Conservation (phyloP, 2,329 filamentous ascomycete genomes). For the Nemania abortiva region DNA sequence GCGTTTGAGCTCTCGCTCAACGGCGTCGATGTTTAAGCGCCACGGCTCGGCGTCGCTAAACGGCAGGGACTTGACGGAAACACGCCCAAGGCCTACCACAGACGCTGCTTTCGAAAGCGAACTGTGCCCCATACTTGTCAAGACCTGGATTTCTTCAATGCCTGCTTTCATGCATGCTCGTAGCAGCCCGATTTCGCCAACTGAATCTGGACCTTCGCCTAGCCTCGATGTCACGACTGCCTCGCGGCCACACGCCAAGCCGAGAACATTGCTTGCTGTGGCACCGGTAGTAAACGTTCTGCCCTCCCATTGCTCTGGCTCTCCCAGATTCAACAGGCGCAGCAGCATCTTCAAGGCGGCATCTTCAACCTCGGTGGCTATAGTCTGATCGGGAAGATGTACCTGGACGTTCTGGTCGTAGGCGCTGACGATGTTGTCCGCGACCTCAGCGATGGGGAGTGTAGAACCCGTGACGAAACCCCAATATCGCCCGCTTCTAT, state of each 20-base stretch:
- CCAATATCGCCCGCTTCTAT: constrained; percentile 78
- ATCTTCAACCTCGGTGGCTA: constrained; percentile 82
- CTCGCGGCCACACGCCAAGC: constrained; percentile 76
- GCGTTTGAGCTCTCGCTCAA: constrained; percentile 70
- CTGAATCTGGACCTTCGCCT: constrained; percentile 53
- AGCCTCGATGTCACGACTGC: constrained; percentile 62
- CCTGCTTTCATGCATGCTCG: constrained; percentile 73
- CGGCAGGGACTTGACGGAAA: constrained; percentile 72
- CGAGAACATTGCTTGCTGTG: constrained; percentile 85
- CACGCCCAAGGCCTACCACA: constrained; percentile 81
- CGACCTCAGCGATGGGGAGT: constrained; percentile 82
- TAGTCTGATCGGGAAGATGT: constrained; percentile 80
- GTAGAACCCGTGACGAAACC: constrained; percentile 89
- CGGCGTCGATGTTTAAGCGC: constrained; percentile 73
- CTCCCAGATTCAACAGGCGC: constrained; percentile 72
- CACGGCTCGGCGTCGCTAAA: constrained; percentile 69
- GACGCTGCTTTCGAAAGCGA: constrained; percentile 87
- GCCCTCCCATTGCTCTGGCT: constrained; percentile 70
- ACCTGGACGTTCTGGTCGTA: constrained; percentile 88
- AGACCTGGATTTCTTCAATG: constrained; percentile 76
- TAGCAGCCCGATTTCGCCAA: constrained; percentile 78
- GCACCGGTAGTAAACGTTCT: constrained; percentile 70
- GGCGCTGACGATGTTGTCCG: constrained; percentile 84
- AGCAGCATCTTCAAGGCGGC: constrained; percentile 76
- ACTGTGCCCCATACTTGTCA: constrained; percentile 87